phyloP scores from a whole-genome alignment of 257 asterid species.

The Nicotiana benthamiana region DNA sequence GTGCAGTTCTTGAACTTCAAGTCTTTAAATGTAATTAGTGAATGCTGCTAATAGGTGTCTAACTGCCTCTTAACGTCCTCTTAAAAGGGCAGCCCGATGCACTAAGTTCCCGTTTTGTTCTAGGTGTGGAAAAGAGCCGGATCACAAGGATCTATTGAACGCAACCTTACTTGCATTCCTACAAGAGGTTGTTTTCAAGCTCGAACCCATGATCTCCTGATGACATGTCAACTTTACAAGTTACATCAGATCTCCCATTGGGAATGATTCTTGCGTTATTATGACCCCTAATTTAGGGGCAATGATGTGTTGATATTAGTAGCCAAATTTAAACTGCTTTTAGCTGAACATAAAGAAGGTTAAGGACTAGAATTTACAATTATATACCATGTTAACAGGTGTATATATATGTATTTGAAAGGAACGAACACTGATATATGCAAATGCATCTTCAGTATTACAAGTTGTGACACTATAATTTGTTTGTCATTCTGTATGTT shows the following conservation, averaged over 20 bases:
- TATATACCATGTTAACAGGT: neutral
- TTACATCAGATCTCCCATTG: rapidly evolving
- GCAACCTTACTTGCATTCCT: too few species aligned
- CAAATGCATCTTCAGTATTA: neutral
- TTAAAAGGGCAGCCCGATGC: too few species aligned
- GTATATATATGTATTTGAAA: neutral
- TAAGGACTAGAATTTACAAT: neutral
- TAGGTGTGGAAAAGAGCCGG: rapidly evolving
- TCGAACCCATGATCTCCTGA: too few species aligned
- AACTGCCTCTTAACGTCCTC: neutral
- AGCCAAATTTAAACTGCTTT: neutral
- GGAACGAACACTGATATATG: neutral
- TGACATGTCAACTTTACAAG: too few species aligned
- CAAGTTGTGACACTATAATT: neutral
- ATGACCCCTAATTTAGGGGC: neutral
- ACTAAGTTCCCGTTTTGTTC: too few species aligned
- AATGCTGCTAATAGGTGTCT: neutral
- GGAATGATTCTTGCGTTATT: neutral
- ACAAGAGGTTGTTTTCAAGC: too few species aligned
- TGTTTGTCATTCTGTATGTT: neutral
- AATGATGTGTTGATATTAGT: neutral
- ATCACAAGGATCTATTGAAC: too few species aligned
- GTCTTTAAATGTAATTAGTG: neutral
- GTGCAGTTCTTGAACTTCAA: neutral
- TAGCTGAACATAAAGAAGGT: neutral